These are phyloP conservation scores for Cercospora sp. DNA, from an alignment of 2,329 filamentous ascomycete species.

Conservation along the genomic window DNA sequence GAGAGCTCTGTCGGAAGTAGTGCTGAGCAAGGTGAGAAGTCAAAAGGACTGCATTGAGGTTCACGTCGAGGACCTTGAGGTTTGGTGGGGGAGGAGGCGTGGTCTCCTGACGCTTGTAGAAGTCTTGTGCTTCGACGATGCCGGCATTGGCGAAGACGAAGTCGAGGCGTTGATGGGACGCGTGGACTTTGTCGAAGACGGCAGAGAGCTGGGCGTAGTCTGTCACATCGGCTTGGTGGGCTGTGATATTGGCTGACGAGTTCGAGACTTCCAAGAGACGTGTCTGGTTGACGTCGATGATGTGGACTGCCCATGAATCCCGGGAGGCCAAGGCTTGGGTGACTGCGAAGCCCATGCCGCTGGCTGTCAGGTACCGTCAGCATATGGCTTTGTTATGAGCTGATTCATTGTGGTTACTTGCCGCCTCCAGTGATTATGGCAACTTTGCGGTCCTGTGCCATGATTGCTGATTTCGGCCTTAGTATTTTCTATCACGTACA, in stretches of 20 bases:
- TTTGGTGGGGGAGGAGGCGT: constrained; percentile 33
- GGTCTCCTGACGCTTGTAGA: constrained; percentile 40
- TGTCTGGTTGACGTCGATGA: constrained; percentile 43
- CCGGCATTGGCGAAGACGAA: constrained; percentile 55
- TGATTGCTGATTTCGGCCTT: not conserved
- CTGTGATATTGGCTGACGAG: constrained; percentile 34
- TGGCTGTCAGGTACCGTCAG: constrained; percentile 33
- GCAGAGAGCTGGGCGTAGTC: constrained; percentile 39
- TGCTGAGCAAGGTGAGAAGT: constrained; percentile 43
- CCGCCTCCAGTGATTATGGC: constrained; percentile 34
- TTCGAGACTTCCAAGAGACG: constrained; percentile 37
- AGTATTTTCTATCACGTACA: not conserved
- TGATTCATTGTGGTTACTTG: constrained; percentile 3
- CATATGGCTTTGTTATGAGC: not conserved
- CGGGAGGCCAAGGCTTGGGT: constrained; percentile 40
- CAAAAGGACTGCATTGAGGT: constrained; percentile 43
- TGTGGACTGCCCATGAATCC: constrained; percentile 44
- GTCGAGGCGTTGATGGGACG: constrained; percentile 39
- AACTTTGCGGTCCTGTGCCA: constrained; percentile 25
- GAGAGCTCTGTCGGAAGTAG: constrained; percentile 36
- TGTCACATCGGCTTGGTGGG: constrained; percentile 44
- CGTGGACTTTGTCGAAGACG: constrained; percentile 44
- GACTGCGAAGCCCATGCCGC: constrained; percentile 47
- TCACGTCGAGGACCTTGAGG: constrained; percentile 43
- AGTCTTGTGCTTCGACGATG: constrained; percentile 46